Conservation (phyloP, 1,284 basidiomycete species). For the Malassezia furfur region DNA sequence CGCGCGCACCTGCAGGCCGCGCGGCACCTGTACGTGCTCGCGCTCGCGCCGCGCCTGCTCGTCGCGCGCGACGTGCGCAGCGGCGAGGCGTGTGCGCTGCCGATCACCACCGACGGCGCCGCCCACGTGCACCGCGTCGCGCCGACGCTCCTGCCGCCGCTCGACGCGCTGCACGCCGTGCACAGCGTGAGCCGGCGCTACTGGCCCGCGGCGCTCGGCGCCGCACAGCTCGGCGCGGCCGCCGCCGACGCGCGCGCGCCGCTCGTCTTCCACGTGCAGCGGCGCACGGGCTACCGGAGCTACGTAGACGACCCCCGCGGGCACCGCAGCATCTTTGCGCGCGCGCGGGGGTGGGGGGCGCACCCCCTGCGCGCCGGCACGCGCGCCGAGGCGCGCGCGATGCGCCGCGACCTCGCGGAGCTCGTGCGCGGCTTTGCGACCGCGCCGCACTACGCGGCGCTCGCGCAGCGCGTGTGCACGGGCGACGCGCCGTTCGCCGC, state of each 20-base stretch:
- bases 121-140: conserved; percentile 49
- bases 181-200: conserved; percentile 83
- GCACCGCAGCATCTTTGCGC: conserved; percentile 63
- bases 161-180: conserved; percentile 65
- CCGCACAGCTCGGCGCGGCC: background rate
- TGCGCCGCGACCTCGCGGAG: conserved; percentile 60
- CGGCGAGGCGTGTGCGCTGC: conserved; percentile 27
- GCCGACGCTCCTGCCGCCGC: conserved; percentile 79
- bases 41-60: conserved; percentile 83
- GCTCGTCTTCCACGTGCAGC: conserved; percentile 60
- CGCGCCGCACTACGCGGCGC: conserved; percentile 52
- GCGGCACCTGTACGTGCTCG: conserved; percentile 89
- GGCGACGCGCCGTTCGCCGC: conserved; percentile 56
- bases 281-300: conserved; percentile 78
- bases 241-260: background rate
- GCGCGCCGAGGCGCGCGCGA: conserved; percentile 3
- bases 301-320: conserved; percentile 87
- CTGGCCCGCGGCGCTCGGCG: conserved; percentile 51
- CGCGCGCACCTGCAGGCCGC: conserved; percentile 83
- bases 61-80: conserved; percentile 57
- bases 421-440: conserved; percentile 77
- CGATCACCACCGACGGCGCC: conserved; percentile 17
- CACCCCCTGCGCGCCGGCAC: conserved; percentile 8
- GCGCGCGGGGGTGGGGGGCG: conserved; percentile 13
- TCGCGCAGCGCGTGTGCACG: conserved; percentile 24